phyloP scores from a whole-genome alignment of 805 yeast genomes.

The Ogataea methylovora region DNA sequence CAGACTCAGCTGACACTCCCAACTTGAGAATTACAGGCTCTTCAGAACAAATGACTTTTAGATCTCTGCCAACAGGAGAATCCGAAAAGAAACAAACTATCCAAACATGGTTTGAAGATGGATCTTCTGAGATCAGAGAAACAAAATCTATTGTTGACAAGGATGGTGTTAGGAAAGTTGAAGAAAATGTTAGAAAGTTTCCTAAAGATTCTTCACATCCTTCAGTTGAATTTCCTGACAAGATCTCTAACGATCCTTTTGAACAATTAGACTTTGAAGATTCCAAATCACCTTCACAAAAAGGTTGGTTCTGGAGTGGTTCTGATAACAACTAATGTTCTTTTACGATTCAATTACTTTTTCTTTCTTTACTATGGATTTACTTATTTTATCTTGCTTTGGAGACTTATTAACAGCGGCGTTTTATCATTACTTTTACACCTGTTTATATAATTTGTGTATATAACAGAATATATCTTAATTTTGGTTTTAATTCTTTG shows the following conservation, averaged over 20 bases:
- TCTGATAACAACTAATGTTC: constrained; percentile 5
- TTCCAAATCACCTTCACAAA: too few relatives aligned
- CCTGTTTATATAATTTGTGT: neutral
- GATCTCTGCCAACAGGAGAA: constrained; percentile 34
- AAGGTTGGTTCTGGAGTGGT: constrained; percentile 2
- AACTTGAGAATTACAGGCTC: constrained; percentile 28
- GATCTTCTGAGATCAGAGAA: constrained; percentile 30
- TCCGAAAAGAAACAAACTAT: constrained; percentile 30
- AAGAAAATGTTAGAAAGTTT: neutral
- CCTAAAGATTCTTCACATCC: too few relatives aligned
- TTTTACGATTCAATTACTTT: neutral
- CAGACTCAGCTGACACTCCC: constrained; percentile 2
- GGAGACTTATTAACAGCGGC: neutral
- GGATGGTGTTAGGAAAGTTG: constrained; percentile 18
- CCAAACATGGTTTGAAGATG: constrained; percentile 34
- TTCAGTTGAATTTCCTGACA: too few relatives aligned
- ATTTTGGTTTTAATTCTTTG: neutral
- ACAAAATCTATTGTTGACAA: constrained; percentile 29
- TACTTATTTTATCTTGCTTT: neutral
- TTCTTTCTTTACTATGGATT: neutral
- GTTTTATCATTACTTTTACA: neutral
- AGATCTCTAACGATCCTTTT: too few relatives aligned
- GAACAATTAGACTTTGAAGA: too few relatives aligned
- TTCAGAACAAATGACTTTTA: constrained; percentile 27
- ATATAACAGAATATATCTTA: constrained; percentile 1